Evolutionary conservation across 139 green algal species (phyloP).

Genomic region (Closterium sp.): DNA sequence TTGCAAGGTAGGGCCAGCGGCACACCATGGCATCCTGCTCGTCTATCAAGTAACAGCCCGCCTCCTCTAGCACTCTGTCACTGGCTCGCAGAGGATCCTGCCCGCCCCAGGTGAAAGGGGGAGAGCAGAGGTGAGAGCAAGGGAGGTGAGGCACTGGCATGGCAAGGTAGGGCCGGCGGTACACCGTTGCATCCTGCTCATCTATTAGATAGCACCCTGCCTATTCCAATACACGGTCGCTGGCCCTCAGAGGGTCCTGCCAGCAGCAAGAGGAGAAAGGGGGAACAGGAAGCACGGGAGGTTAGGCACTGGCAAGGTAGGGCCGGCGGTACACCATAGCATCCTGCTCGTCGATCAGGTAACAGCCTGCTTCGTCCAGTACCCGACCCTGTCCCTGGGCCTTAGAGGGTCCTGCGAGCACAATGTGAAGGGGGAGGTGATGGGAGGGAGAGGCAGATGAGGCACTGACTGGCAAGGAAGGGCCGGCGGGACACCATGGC

Average conservation of each 20-base stretch:
- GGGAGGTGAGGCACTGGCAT: too few species aligned
- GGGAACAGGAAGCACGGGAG: background rate
- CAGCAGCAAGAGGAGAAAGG: background rate
- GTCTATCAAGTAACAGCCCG: background rate
- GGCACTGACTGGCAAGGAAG: constrained; percentile 19
- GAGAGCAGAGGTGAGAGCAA: background rate
- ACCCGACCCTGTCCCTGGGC: background rate
- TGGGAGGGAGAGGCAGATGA: background rate
- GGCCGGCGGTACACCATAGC: background rate
- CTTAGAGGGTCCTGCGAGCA: background rate
- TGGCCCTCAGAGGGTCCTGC: constrained; percentile 28
- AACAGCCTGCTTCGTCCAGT: background rate
- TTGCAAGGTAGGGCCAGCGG: constrained; percentile 19
- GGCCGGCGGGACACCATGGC: constrained; percentile 28
- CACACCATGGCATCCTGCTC: constrained; percentile 42
- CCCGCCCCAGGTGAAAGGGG: background rate
- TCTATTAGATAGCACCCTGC: background rate
- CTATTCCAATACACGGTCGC: background rate
- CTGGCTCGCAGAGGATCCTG: constrained; percentile 37
- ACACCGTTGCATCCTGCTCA: constrained; percentile 45
- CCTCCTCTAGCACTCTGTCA: background rate
- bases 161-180: constrained; percentile 28
- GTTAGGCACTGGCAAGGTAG: background rate
- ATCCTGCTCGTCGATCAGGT: background rate
- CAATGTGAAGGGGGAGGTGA: background rate